Base-by-base conservation (phyloP, 2,329 filamentous ascomycete genomes). In the Hymenoscyphus fructigenus region DNA sequence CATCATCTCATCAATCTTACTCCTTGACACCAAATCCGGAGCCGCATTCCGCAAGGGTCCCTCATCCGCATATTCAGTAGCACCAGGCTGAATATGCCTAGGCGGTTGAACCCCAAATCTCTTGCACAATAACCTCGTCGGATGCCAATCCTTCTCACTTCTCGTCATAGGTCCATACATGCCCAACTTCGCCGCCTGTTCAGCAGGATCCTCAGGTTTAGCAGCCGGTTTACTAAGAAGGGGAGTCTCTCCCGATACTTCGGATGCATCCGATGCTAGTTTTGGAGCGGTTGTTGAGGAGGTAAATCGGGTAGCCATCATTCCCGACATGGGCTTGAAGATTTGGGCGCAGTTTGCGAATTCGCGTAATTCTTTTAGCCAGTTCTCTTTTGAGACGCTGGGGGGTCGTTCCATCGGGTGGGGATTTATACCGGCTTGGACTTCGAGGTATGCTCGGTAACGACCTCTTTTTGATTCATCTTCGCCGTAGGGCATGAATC, bases 81-180 rank as follows among this genome's bases (percentile, higher is more conserved):
- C 84, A 28, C 69, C 38, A 82, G 78, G 71, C 38, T 85, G 84
- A 36, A 90, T 87, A 75, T 92, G 85, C 10, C 84, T 83, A 0
- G 93, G 92, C 9, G 90, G 86, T 66, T 84, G 87, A n/a, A 98
- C 90, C 71, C 93, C 93, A 78, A 99, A 97, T 9, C 95, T 85
- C 76, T 98, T 99, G 79, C 94, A 98, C n/a, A 98, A 79, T 50
- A 99, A 79, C 62, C 93, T 83, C 1, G 90, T 89, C 0, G 95
- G 95, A 71, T 88, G 89, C 77, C 97, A 98, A 4, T 88, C 85
- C 7, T 85, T 77, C 0, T 83, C 81, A 26, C 83, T 87, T 67
- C 95, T 84, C 2, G 95, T 99, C 86, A 98, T 85, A 15, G 88
- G 84, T 0, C 95, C 95, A 78, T 93, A 97, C 93, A 98, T 97